phyloP scores from a whole-genome alignment of 2,329 filamentous ascomycete genomes.

The Colletotrichum cuscutae region DNA sequence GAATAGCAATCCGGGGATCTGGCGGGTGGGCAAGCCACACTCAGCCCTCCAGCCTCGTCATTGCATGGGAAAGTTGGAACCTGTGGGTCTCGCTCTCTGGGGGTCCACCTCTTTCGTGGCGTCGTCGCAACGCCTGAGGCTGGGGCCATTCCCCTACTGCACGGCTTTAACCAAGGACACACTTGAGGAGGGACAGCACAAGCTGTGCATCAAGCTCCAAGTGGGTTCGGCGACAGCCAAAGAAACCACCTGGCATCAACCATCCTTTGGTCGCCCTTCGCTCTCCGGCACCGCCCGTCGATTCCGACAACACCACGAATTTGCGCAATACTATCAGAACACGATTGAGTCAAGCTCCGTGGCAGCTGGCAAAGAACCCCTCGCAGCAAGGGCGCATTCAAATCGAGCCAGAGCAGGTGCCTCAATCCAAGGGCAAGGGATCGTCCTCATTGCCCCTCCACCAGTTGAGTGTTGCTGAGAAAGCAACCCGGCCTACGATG shows the following conservation, averaged over 20 bases:
- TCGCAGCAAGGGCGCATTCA: constrained; percentile 4
- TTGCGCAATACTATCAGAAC: background rate
- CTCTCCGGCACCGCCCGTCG: background rate
- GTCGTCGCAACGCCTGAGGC: constrained; percentile 9
- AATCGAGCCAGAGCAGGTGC: background rate
- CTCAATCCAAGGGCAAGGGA: constrained; percentile 5
- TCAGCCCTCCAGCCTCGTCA: constrained; percentile 31
- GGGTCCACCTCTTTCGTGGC: constrained; percentile 1
- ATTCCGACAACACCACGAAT: background rate
- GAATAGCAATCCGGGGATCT: constrained; percentile 3
- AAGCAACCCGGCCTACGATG: constrained; percentile 17
- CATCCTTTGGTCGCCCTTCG: background rate
- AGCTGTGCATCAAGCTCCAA: constrained; percentile 13
- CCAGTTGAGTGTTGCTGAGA: constrained; percentile 5
- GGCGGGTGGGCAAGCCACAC: constrained; percentile 20
- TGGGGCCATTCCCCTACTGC: constrained; percentile 17
- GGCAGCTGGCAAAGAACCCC: background rate
- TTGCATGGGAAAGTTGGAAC: constrained; percentile 2
- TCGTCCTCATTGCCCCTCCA: constrained; percentile 9
- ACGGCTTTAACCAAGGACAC: background rate
- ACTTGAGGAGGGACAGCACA: constrained; percentile 2
- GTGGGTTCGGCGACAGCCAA: constrained; percentile 29
- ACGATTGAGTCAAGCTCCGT: background rate
- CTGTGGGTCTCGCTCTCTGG: background rate
- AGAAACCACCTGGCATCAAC: constrained; percentile 33